Conservation (phyloP, 2,329 filamentous ascomycete genomes). For the Nannizziopsis barbatae region DNA sequence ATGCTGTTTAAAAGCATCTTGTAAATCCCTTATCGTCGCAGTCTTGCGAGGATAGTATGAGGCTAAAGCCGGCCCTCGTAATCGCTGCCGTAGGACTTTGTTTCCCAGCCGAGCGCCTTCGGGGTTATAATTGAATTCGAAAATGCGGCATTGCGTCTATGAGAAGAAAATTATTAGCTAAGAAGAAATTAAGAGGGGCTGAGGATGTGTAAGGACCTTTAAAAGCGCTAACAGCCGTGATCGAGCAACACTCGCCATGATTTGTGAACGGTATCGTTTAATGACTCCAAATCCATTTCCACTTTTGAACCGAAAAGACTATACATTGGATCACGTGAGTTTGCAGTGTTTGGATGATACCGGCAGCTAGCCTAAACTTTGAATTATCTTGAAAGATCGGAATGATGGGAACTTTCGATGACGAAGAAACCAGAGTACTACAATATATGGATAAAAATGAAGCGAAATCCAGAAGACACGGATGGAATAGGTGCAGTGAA, state of each 20-base stretch:
- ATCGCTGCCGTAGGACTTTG: constrained; percentile 78
- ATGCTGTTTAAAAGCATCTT: constrained; percentile 53
- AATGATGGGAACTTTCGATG: no score
- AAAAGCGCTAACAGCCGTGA: constrained; percentile 55
- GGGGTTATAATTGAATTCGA: constrained; percentile 85
- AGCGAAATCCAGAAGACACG: constrained; percentile 10
- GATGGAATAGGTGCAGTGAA: background rate
- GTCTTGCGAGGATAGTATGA: constrained; percentile 78
- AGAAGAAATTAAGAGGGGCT: background rate
- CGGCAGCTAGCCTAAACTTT: background rate
- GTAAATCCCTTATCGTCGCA: constrained; percentile 61
- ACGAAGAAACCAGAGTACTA: no score
- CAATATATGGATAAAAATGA: constrained; percentile 1
- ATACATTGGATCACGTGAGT: background rate
- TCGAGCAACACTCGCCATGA: constrained; percentile 41
- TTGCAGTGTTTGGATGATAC: background rate
- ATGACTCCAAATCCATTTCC: background rate
- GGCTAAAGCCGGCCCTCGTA: constrained; percentile 70
- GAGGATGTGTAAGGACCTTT: constrained; percentile 46
- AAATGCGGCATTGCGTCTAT: constrained; percentile 82
- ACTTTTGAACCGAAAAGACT: background rate
- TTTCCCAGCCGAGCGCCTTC: constrained; percentile 71
- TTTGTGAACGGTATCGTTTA: background rate
- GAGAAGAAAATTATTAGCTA: background rate
- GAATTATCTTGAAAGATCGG: background rate